Percentiles rank a stretch among this genome's conserved stretches.
Conservation (phyloP, 2,329 filamentous ascomycete species). For the Talaromyces sp. region DNA sequence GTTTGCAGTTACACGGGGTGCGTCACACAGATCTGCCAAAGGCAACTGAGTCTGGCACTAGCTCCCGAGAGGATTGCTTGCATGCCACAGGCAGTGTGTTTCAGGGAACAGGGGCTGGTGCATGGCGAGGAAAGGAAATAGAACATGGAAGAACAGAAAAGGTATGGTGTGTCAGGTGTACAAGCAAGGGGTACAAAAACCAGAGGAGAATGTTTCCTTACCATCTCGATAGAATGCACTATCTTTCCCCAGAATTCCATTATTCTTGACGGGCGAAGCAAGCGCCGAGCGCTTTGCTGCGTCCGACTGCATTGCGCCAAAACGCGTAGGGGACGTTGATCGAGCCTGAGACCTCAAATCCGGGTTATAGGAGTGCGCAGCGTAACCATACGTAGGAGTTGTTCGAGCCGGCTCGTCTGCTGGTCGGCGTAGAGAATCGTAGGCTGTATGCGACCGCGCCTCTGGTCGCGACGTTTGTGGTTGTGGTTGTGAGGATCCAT, state of each 20-base stretch:
- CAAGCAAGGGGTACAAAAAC: not conserved
- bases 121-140: not conserved
- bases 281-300: constrained; percentile 25
- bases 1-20: constrained; percentile 4
- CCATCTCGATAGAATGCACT: constrained; percentile 30
- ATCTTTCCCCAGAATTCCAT: constrained; percentile 24
- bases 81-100: not conserved
- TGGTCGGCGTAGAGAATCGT: constrained; percentile 26
- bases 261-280: constrained; percentile 26
- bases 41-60: not conserved
- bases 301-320: constrained; percentile 28
- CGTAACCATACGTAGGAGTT: constrained; percentile 10
- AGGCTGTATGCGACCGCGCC: constrained; percentile 27
- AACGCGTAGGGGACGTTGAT: constrained; percentile 23
- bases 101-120: not conserved
- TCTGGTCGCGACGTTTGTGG: constrained; percentile 22
- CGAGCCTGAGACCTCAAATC: constrained; percentile 18
- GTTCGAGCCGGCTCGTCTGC: constrained; percentile 17
- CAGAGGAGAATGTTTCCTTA: constrained; percentile 23
- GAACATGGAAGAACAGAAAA: not conserved
- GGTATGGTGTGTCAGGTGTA: not conserved
- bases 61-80: not conserved
- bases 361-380: constrained; percentile 16
- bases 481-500: constrained; percentile 19
- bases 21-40: constrained; percentile 4